Base-by-base conservation (phyloP, 257 asterid genomes). In the Salvia splendens region DNA sequence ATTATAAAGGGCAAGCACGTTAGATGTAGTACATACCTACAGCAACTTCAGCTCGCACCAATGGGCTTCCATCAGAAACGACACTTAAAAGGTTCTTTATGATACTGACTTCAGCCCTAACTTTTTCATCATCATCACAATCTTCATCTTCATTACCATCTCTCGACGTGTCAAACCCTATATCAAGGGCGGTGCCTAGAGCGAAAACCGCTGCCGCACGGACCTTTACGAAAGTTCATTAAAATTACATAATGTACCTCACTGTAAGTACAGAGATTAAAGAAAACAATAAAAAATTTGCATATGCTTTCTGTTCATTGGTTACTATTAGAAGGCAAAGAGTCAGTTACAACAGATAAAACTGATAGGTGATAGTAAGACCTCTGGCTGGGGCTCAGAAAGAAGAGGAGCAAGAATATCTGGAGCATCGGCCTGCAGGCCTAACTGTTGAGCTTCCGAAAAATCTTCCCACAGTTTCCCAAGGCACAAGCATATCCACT, bases 301-400 rank as follows among this genome's bases (percentile, higher is more conserved):
- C 71, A 59, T 0, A 32, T 24, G 4, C 63, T 41, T 45, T 60
- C 8, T 12, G 45, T 38, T 24, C 11, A 11, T 24, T 32, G 3
- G 12, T 14, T 42, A 60, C 28, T 35, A 12, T 9, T 52, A 16
- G 52, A 55, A 35, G 16, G 50, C 54, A 24, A 49, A 5, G 17
- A 59, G n/a, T 10, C 48, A 58, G 28, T 3, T 55, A 40, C 50
- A 52, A 48, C 3, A 36, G 51, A 59, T 15, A 47, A 67, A 30
- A 30, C 33, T 46, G 51, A 54, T 52, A 66, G 4, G 43, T 16
- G 61, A 17, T 24, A 59, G 72, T 64, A 40, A 63, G 75, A 94
- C 99, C 99, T 94, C 99, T 33, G 99, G 96, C 75, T 91, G 99
- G 68, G 99, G 98, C 78, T 91, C 98, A 38, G 88, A 83, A 61